A percentile compares a stretch with the other conserved stretches of the same genome.
phyloP scores from a whole-genome alignment of 352 stramenopile species.

The Phytopythium montanum region DNA sequence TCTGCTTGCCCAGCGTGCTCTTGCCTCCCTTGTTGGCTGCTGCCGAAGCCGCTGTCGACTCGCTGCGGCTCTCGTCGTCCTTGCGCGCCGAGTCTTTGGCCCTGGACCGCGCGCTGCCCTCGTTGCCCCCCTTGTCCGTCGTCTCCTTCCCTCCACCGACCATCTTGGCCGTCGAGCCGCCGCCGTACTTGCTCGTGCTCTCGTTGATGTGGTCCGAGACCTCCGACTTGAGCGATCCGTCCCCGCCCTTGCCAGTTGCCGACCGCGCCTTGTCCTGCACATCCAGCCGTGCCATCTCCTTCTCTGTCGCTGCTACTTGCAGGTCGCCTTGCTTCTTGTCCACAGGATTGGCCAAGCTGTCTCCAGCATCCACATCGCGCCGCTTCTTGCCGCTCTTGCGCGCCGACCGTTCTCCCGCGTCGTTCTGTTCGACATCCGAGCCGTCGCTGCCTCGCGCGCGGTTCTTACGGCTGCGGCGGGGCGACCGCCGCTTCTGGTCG shows the following conservation, averaged over 20 bases:
- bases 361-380: constrained; percentile 1
- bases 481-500: constrained; percentile 39
- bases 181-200: neutral
- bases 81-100: constrained; percentile 27
- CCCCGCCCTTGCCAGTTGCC: neutral
- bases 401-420: constrained; percentile 20
- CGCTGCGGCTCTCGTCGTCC: constrained; percentile 50
- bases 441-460: constrained; percentile 27
- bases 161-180: neutral
- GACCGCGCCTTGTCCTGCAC: constrained; percentile 24
- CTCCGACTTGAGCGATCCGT: constrained; percentile 10
- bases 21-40: constrained; percentile 29
- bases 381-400: constrained; percentile 20
- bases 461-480: constrained; percentile 30
- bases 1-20: constrained; percentile 59
- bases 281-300: constrained; percentile 32
- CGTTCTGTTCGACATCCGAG: constrained; percentile 21
- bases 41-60: constrained; percentile 21
- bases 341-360: neutral
- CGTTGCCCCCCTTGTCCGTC: constrained; percentile 10
- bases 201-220: constrained; percentile 15
- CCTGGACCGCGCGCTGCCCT: constrained; percentile 10
- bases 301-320: constrained; percentile 21
- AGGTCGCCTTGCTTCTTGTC: constrained; percentile 25
- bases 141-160: constrained; percentile 13